Percentiles rank a stretch among this genome's conserved stretches.
These are phyloP conservation scores for Tuber aestivum DNA, from an alignment of 495 filamentous ascomycete genomes.

Conservation along the genomic window DNA sequence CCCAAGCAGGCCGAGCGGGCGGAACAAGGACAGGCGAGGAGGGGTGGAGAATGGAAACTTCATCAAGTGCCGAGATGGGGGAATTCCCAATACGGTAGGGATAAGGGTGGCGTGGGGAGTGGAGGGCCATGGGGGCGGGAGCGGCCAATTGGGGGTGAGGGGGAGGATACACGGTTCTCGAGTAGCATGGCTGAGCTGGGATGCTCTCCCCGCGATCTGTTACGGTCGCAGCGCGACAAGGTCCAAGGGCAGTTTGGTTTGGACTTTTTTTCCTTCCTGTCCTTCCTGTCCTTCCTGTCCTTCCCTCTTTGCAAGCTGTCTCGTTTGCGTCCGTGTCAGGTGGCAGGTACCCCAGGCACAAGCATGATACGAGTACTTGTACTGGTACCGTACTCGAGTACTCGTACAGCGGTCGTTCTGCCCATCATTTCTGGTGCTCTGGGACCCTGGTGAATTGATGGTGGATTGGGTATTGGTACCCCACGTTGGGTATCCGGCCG, in stretches of 20 bases:
- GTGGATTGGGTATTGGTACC: slow-evolving; percentile 17
- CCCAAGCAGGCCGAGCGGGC: slow-evolving; percentile 30
- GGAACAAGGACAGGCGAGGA: slow-evolving; percentile 10
- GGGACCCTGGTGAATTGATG: background rate
- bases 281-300: background rate
- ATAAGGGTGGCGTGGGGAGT: slow-evolving; percentile 28
- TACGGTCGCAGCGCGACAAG: slow-evolving; percentile 28
- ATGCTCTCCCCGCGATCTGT: slow-evolving; percentile 38
- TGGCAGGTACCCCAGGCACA: slow-evolving; percentile 23
- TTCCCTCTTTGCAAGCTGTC: slow-evolving; percentile 21
- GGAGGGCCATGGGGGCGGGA: slow-evolving; percentile 20
- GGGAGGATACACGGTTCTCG: too few relatives aligned
- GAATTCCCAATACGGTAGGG: slow-evolving; percentile 31
- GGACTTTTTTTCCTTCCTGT: slow-evolving; percentile 15
- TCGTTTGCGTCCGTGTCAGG: slow-evolving; percentile 39
- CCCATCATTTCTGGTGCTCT: background rate
- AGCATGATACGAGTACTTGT: too few relatives aligned
- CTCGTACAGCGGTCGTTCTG: too few relatives aligned
- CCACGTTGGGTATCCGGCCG: slow-evolving; percentile 38
- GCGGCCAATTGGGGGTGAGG: slow-evolving; percentile 29
- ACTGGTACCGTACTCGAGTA: too few relatives aligned
- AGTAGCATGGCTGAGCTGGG: slow-evolving; percentile 20
- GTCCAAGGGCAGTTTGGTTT: slow-evolving; percentile 30
- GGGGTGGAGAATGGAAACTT: slow-evolving; percentile 12
- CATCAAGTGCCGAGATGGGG: slow-evolving; percentile 38